These are phyloP conservation scores for Kurtzmaniella quercitrusa DNA, from an alignment of 1,139 yeast species.

Conservation along the genomic window DNA sequence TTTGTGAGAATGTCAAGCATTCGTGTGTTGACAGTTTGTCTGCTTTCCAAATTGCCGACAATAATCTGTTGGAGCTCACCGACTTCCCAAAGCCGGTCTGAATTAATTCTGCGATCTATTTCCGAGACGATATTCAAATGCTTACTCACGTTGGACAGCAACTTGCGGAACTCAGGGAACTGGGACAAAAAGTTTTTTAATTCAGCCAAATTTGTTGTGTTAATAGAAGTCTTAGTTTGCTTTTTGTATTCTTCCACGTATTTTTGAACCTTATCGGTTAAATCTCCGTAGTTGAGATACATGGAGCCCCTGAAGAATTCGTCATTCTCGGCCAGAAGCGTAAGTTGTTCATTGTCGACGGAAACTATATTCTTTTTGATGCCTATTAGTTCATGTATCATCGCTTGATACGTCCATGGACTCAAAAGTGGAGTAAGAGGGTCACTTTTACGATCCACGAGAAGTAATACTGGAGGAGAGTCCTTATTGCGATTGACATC, in stretches of 20 bases:
- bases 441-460: slow-evolving; percentile 82
- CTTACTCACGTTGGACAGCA: slow-evolving; percentile 86
- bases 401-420: slow-evolving; percentile 98
- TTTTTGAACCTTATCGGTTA: slow-evolving; percentile 82
- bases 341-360: slow-evolving; percentile 33
- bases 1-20: slow-evolving; percentile 18
- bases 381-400: slow-evolving; percentile 91
- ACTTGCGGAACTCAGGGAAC: slow-evolving; percentile 86
- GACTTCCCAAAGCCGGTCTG: slow-evolving; percentile 69
- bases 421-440: slow-evolving; percentile 87
- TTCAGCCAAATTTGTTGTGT: slow-evolving; percentile 71
- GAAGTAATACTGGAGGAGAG: slow-evolving; percentile 68
- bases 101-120: slow-evolving; percentile 64
- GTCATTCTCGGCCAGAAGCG: slow-evolving; percentile 52
- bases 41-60: slow-evolving; percentile 54
- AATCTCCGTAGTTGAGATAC: slow-evolving; percentile 90
- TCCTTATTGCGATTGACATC: slow-evolving; percentile 53
- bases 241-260: slow-evolving; percentile 81
- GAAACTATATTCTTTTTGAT: slow-evolving; percentile 78
- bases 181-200: slow-evolving; percentile 87
- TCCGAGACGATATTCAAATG: slow-evolving; percentile 90
- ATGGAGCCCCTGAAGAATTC: slow-evolving; percentile 72
- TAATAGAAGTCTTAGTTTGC: slow-evolving; percentile 67
- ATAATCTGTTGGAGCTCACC: slow-evolving; percentile 88
- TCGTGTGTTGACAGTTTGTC: slow-evolving; percentile 23